phyloP scores from a whole-genome alignment of 768 basidiomycete species.

The Boletus fagicola region DNA sequence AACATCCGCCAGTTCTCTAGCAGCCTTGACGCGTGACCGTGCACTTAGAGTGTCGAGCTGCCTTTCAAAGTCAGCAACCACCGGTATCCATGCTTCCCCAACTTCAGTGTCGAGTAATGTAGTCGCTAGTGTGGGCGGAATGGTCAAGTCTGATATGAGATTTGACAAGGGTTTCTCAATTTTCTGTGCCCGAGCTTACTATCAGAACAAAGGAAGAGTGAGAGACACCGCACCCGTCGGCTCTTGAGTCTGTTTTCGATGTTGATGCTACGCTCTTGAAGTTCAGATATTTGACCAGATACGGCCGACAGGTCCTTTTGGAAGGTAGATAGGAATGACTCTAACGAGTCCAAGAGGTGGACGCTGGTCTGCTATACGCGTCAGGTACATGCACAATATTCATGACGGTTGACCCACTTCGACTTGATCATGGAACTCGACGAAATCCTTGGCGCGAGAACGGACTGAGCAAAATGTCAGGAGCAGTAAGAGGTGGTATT shows the following conservation, averaged over 20 bases:
- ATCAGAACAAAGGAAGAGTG: neutral
- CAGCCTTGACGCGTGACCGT: conserved; percentile 82
- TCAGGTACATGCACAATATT: neutral
- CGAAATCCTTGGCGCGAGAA: conserved; percentile 59
- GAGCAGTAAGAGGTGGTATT: neutral
- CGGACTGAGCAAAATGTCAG: conserved; percentile 20
- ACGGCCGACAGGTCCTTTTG: conserved; percentile 92
- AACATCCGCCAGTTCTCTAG: conserved; percentile 78
- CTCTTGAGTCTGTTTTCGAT: conserved; percentile 86
- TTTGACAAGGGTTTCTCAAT: conserved; percentile 86
- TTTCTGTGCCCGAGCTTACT: conserved; percentile 48
- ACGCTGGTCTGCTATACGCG: conserved; percentile 68
- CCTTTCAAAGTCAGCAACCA: conserved; percentile 77
- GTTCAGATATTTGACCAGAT: conserved; percentile 92
- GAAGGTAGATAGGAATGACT: conserved; percentile 91
- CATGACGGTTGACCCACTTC: conserved; percentile 47
- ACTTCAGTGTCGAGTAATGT: conserved; percentile 83
- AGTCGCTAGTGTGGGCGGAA: conserved; percentile 76
- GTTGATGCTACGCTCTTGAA: conserved; percentile 86
- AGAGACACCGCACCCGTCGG: conserved; percentile 59
- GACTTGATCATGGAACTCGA: conserved; percentile 90
- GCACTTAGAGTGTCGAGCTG: conserved; percentile 65
- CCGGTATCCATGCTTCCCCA: conserved; percentile 83
- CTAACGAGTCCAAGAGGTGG: conserved; percentile 79
- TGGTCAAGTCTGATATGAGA: conserved; percentile 74